phyloP scores from a whole-genome alignment of 1,284 basidiomycete species.

The Cryptococcus deneoformans region DNA sequence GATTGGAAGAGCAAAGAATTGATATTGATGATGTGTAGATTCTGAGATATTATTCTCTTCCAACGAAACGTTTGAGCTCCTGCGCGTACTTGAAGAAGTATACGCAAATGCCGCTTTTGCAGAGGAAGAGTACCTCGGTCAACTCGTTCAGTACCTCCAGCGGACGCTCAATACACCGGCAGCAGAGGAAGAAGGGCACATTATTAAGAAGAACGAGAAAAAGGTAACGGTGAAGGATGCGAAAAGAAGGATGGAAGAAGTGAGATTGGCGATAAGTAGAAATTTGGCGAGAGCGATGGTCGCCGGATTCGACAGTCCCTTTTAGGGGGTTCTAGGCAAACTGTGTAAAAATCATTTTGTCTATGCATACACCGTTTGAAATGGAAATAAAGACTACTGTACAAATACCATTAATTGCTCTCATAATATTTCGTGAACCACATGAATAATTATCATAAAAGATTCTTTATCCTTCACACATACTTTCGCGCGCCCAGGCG shows the following conservation, averaged over 20 bases:
- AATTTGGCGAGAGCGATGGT: conserved; percentile 44
- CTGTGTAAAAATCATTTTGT: no score
- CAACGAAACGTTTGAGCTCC: conserved; percentile 50
- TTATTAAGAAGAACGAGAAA: neutral
- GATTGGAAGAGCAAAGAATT: neutral
- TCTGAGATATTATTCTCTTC: conserved; percentile 45
- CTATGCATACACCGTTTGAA: no score
- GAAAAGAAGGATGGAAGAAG: conserved; percentile 48
- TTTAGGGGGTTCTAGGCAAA: neutral
- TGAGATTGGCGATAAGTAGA: conserved; percentile 49
- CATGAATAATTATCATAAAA: no score
- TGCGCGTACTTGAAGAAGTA: conserved; percentile 51
- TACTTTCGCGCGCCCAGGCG: no score
- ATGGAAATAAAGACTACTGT: no score
- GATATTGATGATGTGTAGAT: conserved; percentile 27
- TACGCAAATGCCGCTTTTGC: conserved; percentile 37
- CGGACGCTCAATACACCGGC: conserved; percentile 1
- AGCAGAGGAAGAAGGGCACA: neutral
- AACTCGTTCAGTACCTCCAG: conserved; percentile 23
- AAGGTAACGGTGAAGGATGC: conserved; percentile 21
- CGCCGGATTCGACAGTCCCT: conserved; percentile 23
- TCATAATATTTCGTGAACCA: no score
- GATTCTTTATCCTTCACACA: no score
- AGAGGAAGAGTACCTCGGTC: conserved; percentile 38
- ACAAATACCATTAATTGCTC: no score